phyloP scores from a whole-genome alignment of 164 flowering plant genomes.

The Houttuynia cordata region DNA sequence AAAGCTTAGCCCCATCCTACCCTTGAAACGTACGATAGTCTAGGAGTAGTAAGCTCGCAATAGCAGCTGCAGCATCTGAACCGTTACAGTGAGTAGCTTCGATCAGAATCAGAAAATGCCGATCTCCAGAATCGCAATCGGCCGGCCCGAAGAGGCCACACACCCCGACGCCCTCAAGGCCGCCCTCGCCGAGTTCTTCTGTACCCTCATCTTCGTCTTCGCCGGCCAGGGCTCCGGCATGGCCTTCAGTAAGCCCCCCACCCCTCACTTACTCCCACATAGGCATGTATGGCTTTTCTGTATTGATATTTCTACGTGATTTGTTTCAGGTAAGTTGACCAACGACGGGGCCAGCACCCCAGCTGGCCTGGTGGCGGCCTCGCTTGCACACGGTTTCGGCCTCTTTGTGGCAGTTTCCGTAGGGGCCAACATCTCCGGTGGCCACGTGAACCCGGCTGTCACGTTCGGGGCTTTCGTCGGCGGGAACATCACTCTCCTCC shows the following conservation, averaged over 20 bases:
- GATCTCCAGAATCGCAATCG: conserved; percentile 23
- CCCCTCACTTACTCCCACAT: neutral
- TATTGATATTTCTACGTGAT: too few species aligned
- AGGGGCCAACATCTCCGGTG: conserved; percentile 35
- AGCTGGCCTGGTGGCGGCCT: conserved; percentile 27
- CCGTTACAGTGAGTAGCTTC: too few species aligned
- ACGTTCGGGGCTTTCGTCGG: conserved; percentile 48
- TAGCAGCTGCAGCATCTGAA: too few species aligned
- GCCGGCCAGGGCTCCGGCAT: conserved; percentile 45
- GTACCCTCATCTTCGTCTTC: conserved; percentile 37
- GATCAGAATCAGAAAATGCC: conserved; percentile 19
- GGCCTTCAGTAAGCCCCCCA: conserved; percentile 24
- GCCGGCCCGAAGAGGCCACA: conserved; percentile 19
- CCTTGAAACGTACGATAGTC: neutral
- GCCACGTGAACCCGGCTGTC: conserved; percentile 43
- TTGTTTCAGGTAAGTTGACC: conserved; percentile 29
- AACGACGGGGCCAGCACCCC: conserved; percentile 25
- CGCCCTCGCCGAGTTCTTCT: conserved; percentile 37
- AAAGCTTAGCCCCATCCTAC: neutral
- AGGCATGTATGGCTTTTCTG: too few species aligned
- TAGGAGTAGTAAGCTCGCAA: neutral
- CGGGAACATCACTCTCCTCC: conserved; percentile 29
- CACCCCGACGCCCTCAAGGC: conserved; percentile 29
- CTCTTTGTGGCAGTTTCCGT: conserved; percentile 38
- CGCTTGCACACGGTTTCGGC: conserved; percentile 31